Evolutionary conservation across 306 rosid genomes (phyloP), one percentile per base, ranked within the genome.

Genomic region (Gynostemma pentaphyllum): DNA sequence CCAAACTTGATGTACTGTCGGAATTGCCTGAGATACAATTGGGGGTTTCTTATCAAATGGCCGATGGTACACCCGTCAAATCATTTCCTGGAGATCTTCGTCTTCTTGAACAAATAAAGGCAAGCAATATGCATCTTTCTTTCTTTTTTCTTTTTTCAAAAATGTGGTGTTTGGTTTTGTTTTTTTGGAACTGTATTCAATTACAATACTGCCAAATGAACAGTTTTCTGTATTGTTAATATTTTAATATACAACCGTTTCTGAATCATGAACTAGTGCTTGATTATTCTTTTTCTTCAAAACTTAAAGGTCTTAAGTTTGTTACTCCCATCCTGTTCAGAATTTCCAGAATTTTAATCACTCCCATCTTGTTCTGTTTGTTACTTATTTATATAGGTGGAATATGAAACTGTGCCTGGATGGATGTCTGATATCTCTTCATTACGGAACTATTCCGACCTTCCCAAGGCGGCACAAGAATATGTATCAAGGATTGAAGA

Each of bases 401-500:
- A 94, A 70, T 88, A 86, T 70, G 97, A 94, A 74, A 76, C 75
- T 13, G 66, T 88, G 70, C 90, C 94, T 1, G 96, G 99, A 63
- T 92, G 96, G 99, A 88, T 81, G 57, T 47, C 75, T 44, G 95
- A 94, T 68, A 94, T 94, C 64, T 84, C 97, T 55, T 65, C 81
- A 9, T 53, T 94, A 41, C 79, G 99, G 78, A 85, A 83, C 81
- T 92, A 92, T 32, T 67, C 87, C 24, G 99, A 86, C 55, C 95
- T 92, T 78, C 99, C 99, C 13, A 81, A 75, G 76, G 84, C 85
- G 34, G 96, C 99, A 7, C 80, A 79, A 2, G 69, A 48, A 45
- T 92, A 86, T 5, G 90, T 92, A 65, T 85, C 87, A 80, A 86
- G 97, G 83, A 83, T 94, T 62, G 97, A 88, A 78, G 88, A 94